Evolutionary conservation across 2,329 filamentous ascomycete species (phyloP), one percentile per base, ranked within the genome.

Genomic region (Aspergillus nomiae): DNA sequence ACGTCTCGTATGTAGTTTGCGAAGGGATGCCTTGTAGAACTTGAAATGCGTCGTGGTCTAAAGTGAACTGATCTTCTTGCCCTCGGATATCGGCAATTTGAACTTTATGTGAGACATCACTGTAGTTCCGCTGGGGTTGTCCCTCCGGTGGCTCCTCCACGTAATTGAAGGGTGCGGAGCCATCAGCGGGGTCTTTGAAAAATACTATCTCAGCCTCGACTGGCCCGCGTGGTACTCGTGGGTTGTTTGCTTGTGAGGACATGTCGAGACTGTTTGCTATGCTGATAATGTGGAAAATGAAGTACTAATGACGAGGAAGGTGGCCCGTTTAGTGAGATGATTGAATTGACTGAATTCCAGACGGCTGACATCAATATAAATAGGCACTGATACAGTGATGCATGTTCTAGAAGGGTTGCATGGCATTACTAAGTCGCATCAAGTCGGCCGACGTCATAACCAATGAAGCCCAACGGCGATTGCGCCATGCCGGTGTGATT

Each of bases 21-120:
- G 85, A 83, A 0, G 87, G 81, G 1, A 92, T 77, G 69, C 83
- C 78, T 19, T 81, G 80, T 57, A 92, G 75, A 26, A 90, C 81
- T 62, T 87, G 82, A 81, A 97, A 96, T 66, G 92, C 92, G 76
- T 93, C 87, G 60, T 81, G 83, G 79, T 94, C 90, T 21, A 95
- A 84, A 8, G 77, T 84, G 78, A 89, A 93, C 73, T 73, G 94
- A 91, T 59, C 28, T 21, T 51, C 48, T 81, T 82, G 59, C 89
- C 90, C 51, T 60, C 93, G 90, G 70, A 93, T 84, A 78, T 97
- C 93, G 65, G 84, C 80, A 71, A 97, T 85, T 7, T 74, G 73
- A 28, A 92, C 86, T 6, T 83, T 74, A 24, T 87, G 82, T 14
- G 74, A 50, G 48, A 76, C 69, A 64, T 82, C 78, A 59, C 77